Conservation (phyloP, 2,329 filamentous ascomycete species). For the Pleomassaria siparia region DNA sequence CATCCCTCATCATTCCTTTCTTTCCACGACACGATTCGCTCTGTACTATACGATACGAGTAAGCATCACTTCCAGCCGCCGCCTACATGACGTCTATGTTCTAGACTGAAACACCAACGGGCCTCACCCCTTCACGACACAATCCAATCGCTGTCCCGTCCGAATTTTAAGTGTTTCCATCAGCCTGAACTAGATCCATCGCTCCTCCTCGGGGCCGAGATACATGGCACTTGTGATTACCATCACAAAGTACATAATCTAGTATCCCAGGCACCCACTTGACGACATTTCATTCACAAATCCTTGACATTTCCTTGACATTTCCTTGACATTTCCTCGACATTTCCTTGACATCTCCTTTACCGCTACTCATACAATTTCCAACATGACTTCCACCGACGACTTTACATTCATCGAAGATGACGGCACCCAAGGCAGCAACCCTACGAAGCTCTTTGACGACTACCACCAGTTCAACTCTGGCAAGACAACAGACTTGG, state of each 20-base stretch:
- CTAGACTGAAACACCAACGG: conserved; percentile 3
- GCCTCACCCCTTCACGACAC: conserved; percentile 2
- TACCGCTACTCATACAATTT: not conserved
- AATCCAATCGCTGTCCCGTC: conserved; percentile 6
- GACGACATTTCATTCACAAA: not conserved
- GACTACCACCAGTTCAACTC: conserved; percentile 38
- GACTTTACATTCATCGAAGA: conserved; percentile 37
- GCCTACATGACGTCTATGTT: conserved; percentile 13
- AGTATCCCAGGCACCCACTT: not conserved
- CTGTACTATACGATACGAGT: no score
- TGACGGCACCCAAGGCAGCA: conserved; percentile 11
- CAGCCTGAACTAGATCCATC: not conserved
- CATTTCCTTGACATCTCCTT: not conserved
- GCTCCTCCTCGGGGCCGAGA: not conserved
- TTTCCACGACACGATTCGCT: no score
- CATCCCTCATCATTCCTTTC: no score
- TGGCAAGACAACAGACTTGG: conserved; percentile 41
- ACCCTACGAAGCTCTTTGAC: conserved; percentile 34
- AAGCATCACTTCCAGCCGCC: conserved; percentile 9
- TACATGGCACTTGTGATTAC: no score
- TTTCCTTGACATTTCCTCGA: not conserved
- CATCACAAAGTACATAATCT: not conserved
- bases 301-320: not conserved
- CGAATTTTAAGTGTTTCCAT: not conserved
- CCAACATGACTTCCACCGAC: conserved; percentile 24